A percentile compares a stretch with the other conserved stretches of the same genome.
Conservation (phyloP, 177 flowering plant genomes). For the Tripterygium wilfordii region DNA sequence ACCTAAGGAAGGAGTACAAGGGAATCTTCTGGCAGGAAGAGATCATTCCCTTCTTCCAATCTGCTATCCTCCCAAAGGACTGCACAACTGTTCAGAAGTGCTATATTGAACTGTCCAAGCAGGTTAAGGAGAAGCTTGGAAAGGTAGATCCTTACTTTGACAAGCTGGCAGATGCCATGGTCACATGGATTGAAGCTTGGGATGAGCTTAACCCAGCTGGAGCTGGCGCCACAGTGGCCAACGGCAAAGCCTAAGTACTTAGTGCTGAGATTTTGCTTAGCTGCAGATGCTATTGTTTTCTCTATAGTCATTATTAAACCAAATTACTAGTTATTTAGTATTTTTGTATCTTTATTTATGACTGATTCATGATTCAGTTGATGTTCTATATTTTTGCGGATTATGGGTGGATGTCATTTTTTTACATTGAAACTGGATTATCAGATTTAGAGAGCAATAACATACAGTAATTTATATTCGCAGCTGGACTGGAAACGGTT, state of each 20-base stretch:
- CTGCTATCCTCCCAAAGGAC: slow-evolving; percentile 48
- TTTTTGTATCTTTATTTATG: no score
- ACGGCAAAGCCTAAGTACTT: slow-evolving; percentile 15
- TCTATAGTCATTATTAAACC: no score
- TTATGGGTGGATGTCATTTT: no score
- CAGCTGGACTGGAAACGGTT: no score
- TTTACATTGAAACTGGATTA: no score
- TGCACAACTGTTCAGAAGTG: slow-evolving; percentile 64
- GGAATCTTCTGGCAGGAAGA: slow-evolving; percentile 84
- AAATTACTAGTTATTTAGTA: no score
- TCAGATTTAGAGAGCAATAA: no score
- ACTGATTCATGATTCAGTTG: no score
- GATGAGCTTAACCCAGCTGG: slow-evolving; percentile 43
- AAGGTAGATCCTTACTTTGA: slow-evolving; percentile 40
- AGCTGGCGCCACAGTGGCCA: slow-evolving; percentile 10
- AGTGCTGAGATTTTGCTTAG: background rate
- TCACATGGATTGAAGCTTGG: slow-evolving; percentile 57
- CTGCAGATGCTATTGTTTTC: background rate
- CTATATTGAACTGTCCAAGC: slow-evolving; percentile 60
- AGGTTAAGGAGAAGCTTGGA: slow-evolving; percentile 61
- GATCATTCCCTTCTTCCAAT: slow-evolving; percentile 71
- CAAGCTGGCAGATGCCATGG: slow-evolving; percentile 50
- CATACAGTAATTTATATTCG: no score
- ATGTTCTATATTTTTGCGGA: no score
- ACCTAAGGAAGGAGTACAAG: slow-evolving; percentile 74